phyloP scores from a whole-genome alignment of 331 rosid species.

The Rosa hybrid region DNA sequence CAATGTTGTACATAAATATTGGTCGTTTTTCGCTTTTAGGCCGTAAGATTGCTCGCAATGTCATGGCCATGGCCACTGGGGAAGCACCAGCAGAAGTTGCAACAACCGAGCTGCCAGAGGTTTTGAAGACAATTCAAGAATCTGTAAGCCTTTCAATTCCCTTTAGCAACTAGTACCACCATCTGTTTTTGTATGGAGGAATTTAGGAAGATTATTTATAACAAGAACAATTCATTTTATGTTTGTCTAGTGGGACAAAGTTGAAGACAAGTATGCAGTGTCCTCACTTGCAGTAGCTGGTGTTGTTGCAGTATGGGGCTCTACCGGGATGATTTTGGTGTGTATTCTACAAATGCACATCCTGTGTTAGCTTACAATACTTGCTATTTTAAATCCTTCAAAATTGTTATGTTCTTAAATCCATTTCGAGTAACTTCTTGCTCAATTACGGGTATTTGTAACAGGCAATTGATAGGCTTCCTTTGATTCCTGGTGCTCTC shows the following conservation, averaged over 20 bases:
- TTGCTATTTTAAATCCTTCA: neutral
- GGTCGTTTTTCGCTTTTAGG: constrained; percentile 39
- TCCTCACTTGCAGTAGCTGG: constrained; percentile 62
- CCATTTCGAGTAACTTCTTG: neutral
- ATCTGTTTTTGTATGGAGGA: neutral
- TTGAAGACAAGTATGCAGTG: constrained; percentile 92
- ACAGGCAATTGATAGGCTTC: constrained; percentile 96
- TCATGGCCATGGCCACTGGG: constrained; percentile 87
- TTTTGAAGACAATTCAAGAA: constrained; percentile 62
- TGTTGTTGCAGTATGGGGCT: constrained; percentile 65
- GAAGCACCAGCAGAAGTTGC: constrained; percentile 81
- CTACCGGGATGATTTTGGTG: constrained; percentile 73
- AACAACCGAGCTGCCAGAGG: constrained; percentile 61
- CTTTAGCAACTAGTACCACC: neutral
- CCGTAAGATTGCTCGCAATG: constrained; percentile 73
- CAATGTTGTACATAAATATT: neutral
- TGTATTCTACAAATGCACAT: constrained; percentile 22
- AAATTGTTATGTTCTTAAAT: neutral
- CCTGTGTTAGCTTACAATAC: too few species aligned
- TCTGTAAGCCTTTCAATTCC: constrained; percentile 45
- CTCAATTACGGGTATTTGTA: constrained; percentile 5
- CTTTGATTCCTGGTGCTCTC: constrained; percentile 78
- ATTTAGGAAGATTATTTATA: neutral
- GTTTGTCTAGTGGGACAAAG: constrained; percentile 74
- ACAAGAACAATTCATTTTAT: constrained; percentile 16